phyloP scores from a whole-genome alignment of 2,329 filamentous ascomycete species.

The Nigrograna mackinnonii region DNA sequence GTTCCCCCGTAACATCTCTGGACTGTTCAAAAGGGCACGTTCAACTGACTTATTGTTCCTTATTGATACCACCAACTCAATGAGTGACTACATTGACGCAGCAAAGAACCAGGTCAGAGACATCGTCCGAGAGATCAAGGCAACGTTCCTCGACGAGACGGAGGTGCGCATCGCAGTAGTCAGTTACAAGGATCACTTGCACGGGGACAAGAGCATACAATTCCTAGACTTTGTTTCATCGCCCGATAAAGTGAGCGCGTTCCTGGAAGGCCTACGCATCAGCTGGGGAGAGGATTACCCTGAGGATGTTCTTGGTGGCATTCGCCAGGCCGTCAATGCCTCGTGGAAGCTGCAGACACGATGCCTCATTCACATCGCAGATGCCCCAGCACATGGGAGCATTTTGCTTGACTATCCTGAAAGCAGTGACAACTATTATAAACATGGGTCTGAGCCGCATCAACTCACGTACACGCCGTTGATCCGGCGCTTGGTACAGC shows the following conservation, averaged over 20 bases:
- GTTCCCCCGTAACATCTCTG: no score
- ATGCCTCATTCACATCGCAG: conserved; percentile 38
- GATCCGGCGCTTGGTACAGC: no score
- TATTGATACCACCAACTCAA: conserved; percentile 43
- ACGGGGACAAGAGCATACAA: conserved; percentile 21
- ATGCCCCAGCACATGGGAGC: conserved; percentile 35
- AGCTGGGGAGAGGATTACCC: conserved; percentile 34
- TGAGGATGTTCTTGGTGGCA: conserved; percentile 43
- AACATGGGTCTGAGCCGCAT: conserved; percentile 34
- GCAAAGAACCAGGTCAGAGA: conserved; percentile 40
- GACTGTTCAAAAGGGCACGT: conserved; percentile 37
- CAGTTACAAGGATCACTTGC: conserved; percentile 41
- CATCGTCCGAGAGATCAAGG: conserved; percentile 38
- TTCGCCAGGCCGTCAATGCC: conserved; percentile 32
- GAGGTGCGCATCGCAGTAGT: conserved; percentile 42
- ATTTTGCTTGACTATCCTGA: conserved; percentile 18
- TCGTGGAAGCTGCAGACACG: conserved; percentile 40
- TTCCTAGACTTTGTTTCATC: conserved; percentile 36
- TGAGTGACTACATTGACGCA: conserved; percentile 33
- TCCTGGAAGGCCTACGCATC: conserved; percentile 24
- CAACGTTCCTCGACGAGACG: conserved; percentile 31
- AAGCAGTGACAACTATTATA: conserved; percentile 17
- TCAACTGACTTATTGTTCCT: conserved; percentile 44
- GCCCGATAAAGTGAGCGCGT: conserved; percentile 18
- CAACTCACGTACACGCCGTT: no score